Base-by-base conservation (phyloP, 176 grass and related monocot species). In the Juncus inflexus region DNA sequence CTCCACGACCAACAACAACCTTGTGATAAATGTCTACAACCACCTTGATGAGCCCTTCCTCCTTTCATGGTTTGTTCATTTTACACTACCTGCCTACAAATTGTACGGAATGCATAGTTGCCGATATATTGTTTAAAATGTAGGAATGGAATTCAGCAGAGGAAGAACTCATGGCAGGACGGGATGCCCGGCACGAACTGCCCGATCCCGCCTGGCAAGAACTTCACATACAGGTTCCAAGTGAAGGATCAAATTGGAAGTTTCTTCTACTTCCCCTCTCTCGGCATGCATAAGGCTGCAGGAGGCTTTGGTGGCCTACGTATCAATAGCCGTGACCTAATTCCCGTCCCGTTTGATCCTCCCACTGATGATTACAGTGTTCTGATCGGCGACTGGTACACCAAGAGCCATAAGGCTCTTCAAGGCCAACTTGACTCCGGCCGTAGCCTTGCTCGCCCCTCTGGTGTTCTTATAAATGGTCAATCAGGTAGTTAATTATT, bases 161-260 rank as follows among this genome's bases (percentile, higher is more conserved):
- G 92, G 82, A 97, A 91, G 77, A 86, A 86, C 82, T 91, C 92
- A 9, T 96, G 92, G 92, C 76, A 81, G 76, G 92, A 96, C 66
- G 92, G 92, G 3, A 52, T 79, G 79, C 52, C 52, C 39, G 92
- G 92, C 9, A 90, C 79, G 45, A 88, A 81, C 77, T 96, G 92
- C 79, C 84, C 92, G 37, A 91, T 96, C 70, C 35, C 41, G 59
- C 92, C 92, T 7, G 83, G 83, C 36, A 86, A 81, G 54, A 97
- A 91, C 77, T 96, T 63, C 59, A 97, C 92, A 9, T 97, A 89
- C 82, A 75, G 83, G 45, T 91, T 79, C 81, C 92, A 97, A 78
- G 66, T 78, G 13, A 91, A 97, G 79, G 92, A 97, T 42, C 87
- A 97, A 80, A 97, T 97, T 53, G 92, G 92, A 62, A 97, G 42